Base-by-base conservation (phyloP, 2,329 filamentous ascomycete species). In the Sporothrix curviconia region DNA sequence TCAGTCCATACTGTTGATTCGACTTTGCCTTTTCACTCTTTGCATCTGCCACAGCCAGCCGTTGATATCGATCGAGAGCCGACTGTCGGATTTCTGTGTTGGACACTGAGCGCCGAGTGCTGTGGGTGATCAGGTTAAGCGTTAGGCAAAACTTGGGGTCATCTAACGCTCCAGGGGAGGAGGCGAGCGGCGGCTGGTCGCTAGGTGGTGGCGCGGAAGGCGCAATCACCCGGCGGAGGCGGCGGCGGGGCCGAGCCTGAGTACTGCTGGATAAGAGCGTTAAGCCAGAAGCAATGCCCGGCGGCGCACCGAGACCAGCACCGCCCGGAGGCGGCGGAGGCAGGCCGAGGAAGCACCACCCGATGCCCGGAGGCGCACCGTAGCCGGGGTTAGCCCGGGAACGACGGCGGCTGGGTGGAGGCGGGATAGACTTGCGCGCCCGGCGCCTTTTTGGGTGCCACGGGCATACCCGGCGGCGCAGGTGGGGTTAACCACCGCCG, bases 191-290 rank as follows among this genome's bases (percentile, higher is more conserved):
- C 28, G 70, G 69, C 54, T 67, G 63, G 36, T 72, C 70, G 65
- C 69, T 69, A 2, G 70, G 70, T 19, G 70, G 70, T 3, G 70
- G 70, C 7, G 69, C 69, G 2, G 70, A 70, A n/a, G 62, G 60
- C 2, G 68, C 67, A n/a, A 36, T 68, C 69, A 19, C 67, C 66
- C 0, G 62, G 55, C 8, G 59, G 59, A 3, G 60, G 60, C n/a
- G 62, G 62, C 4, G 60, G 60, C 8, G 51, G 57, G 15, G 57
- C 58, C 1, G 64, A 63, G 15, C 66, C 67, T 34, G 69, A 68
- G 50, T 72, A 89, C 66, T 85, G 84, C 69, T 87, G 82, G 64
- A 87, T 84, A 59, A 89, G 75, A 54, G 82, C 81, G 66, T 79
- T 84, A 86, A 74, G 37, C 81, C 82, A 60, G 78, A 78, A 42